A percentile compares a stretch with the other conserved stretches of the same genome.
These are phyloP conservation scores for Coniferiporia weirii DNA, from an alignment of 1,284 basidiomycete genomes.

Conservation along the genomic window DNA sequence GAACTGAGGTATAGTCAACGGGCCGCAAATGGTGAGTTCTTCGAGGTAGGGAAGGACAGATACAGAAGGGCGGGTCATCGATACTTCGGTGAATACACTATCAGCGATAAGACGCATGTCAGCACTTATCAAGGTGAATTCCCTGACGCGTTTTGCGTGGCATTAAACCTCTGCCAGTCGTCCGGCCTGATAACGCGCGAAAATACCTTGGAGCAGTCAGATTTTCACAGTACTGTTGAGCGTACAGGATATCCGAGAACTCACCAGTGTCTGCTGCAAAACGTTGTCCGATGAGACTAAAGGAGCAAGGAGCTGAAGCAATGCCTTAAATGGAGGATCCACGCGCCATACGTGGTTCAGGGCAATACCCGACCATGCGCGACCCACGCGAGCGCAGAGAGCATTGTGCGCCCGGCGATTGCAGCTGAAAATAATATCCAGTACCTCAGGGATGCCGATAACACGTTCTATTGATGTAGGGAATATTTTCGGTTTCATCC, in stretches of 20 bases:
- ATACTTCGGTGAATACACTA: neutral
- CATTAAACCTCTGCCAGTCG: neutral
- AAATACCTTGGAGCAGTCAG: neutral
- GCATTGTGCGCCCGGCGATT: neutral
- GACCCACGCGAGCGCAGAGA: neutral
- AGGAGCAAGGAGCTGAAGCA: neutral
- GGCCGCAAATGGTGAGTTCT: neutral
- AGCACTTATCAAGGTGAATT: neutral
- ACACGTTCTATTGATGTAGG: neutral
- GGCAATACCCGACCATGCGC: neutral
- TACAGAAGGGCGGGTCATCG: neutral
- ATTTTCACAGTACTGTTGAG: too few species aligned
- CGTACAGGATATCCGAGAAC: too few species aligned
- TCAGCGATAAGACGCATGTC: neutral
- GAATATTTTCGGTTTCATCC: too few species aligned
- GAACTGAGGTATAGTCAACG: too few species aligned
- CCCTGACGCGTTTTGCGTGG: neutral
- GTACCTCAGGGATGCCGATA: neutral
- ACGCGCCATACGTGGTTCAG: neutral
- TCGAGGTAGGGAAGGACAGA: neutral
- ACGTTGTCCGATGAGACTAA: too few species aligned
- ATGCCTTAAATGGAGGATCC: neutral
- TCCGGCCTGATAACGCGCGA: neutral
- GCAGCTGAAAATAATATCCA: neutral
- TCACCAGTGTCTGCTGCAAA: too few species aligned